These are phyloP conservation scores for Carpinus viminea DNA, from an alignment of 306 rosid genomes.

Conservation along the genomic window DNA sequence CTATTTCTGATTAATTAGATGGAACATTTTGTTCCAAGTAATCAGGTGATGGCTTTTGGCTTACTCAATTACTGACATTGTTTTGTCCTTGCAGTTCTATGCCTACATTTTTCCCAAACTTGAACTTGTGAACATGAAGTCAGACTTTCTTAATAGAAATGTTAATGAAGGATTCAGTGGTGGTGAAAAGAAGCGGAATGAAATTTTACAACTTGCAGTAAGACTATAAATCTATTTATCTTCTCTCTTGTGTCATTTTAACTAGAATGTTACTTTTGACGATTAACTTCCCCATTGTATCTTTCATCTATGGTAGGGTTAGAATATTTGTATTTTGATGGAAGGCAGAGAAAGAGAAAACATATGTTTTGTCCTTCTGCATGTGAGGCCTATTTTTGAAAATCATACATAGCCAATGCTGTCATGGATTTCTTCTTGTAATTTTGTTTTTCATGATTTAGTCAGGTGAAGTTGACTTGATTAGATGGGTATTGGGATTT, in stretches of 20 bases:
- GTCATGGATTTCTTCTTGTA: no score
- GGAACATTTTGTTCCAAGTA: background rate
- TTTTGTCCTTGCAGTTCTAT: conserved; percentile 65
- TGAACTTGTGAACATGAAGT: conserved; percentile 85
- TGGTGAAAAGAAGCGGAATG: conserved; percentile 92
- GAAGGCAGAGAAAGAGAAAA: background rate
- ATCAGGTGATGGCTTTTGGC: conserved; percentile 2
- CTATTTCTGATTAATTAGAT: background rate
- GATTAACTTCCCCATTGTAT: background rate
- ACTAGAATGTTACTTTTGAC: background rate
- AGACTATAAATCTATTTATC: background rate
- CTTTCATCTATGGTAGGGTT: background rate
- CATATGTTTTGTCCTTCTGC: no score
- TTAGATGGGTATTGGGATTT: no score
- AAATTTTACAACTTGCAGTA: conserved; percentile 89
- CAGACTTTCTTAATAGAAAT: conserved; percentile 86
- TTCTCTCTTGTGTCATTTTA: background rate
- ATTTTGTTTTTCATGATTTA: no score
- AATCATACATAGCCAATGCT: no score
- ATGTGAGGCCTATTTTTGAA: no score
- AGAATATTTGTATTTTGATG: background rate
- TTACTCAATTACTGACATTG: conserved; percentile 3
- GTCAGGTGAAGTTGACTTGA: no score
- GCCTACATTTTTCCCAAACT: conserved; percentile 76
- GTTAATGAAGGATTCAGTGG: conserved; percentile 98